phyloP scores from a whole-genome alignment of 805 yeast species.

The Kluyveromyces aestuarii region DNA sequence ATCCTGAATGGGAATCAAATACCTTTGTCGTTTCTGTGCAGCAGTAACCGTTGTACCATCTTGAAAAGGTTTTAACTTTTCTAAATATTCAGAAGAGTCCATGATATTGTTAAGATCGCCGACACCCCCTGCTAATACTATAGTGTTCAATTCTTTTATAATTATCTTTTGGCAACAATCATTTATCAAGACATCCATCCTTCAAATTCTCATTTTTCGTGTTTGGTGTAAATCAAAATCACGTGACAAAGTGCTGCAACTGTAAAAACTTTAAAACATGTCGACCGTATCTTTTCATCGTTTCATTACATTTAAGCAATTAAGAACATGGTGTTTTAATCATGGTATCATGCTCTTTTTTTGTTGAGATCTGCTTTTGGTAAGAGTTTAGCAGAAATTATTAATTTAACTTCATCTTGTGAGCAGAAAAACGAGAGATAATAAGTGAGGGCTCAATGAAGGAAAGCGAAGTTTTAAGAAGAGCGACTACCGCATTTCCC shows the following conservation, averaged over 20 bases:
- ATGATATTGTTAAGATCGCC: not conserved
- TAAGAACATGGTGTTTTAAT: no score
- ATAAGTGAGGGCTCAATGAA: not conserved
- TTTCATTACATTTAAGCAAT: no score
- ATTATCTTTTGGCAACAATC: not conserved
- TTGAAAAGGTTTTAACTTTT: constrained; percentile 17
- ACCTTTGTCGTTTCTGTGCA: constrained; percentile 18
- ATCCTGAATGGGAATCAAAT: constrained; percentile 13
- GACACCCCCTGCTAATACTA: not conserved
- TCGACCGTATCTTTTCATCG: no score
- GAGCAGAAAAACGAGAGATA: not conserved
- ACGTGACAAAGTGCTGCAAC: not conserved
- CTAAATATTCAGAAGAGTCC: constrained; percentile 17
- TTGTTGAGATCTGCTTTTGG: no score
- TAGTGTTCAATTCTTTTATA: no score
- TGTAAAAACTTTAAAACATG: no score
- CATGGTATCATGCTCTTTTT: no score
- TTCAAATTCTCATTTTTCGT: not conserved
- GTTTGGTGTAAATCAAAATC: not conserved
- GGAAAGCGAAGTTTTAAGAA: constrained; percentile 12
- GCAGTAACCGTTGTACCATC: constrained; percentile 16
- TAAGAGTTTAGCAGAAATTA: no score
- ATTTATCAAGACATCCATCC: not conserved
- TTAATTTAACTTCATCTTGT: not conserved
- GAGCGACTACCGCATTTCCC: constrained; percentile 47